phyloP scores from a whole-genome alignment of 192 early-diverging fungal species.

The Backusella morwellensis region DNA sequence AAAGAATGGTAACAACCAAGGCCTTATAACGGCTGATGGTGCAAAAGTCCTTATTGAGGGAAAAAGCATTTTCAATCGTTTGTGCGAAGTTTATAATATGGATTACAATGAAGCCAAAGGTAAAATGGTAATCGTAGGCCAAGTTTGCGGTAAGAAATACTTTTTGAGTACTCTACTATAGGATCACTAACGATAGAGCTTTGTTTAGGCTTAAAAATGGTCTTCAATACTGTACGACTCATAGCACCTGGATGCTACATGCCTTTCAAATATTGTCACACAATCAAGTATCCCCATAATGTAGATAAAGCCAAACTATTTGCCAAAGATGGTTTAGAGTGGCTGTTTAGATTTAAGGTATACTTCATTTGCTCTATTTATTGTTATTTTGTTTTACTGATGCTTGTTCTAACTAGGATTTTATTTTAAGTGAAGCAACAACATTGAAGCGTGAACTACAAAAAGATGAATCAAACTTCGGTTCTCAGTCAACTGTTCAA shows the following conservation, averaged over 20 bases:
- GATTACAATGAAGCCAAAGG: not conserved
- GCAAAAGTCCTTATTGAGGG: not conserved
- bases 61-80: not conserved
- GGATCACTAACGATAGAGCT: not conserved
- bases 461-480: not conserved
- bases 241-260: not conserved
- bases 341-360: not conserved
- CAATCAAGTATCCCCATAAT: not conserved
- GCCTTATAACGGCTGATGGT: not conserved
- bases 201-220: not conserved
- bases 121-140: not conserved
- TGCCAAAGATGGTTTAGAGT: not conserved
- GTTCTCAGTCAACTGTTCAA: not conserved
- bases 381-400: not conserved
- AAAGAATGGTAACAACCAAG: not conserved
- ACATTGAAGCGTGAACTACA: not conserved
- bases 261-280: not conserved
- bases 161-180: not conserved
- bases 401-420: not conserved
- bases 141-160: not conserved
- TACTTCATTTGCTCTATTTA: not conserved
- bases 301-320: not conserved
- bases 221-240: not conserved
- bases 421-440: not conserved
- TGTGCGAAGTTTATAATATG: not conserved